These are phyloP conservation scores for Kluyveromyces wickerhamii DNA, from an alignment of 805 yeast genomes.

Conservation along the genomic window DNA sequence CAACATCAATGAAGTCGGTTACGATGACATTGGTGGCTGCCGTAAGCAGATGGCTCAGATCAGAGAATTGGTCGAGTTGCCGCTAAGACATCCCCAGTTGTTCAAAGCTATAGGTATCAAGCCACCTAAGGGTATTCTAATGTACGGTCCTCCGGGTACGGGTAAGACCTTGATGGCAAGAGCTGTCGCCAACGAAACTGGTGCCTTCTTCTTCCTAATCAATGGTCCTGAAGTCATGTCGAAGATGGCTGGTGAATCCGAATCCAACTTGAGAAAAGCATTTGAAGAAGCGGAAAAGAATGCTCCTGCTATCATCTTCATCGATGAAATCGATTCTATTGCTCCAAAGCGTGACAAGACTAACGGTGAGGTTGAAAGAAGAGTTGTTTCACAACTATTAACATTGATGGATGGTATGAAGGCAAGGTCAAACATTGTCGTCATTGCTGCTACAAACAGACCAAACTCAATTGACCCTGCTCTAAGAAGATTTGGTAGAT, in stretches of 20 bases:
- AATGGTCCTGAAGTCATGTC: slow-evolving; percentile 99
- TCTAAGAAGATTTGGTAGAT: slow-evolving; percentile 81
- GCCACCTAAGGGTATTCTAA: slow-evolving; percentile 96
- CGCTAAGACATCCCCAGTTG: slow-evolving; percentile 95
- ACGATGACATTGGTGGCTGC: slow-evolving; percentile 98
- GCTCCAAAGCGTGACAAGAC: slow-evolving; percentile 99
- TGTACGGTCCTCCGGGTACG: slow-evolving; percentile 99
- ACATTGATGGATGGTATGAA: slow-evolving; percentile 99
- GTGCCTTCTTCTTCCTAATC: slow-evolving; percentile 95
- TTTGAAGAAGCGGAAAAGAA: slow-evolving; percentile 99
- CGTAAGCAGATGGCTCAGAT: slow-evolving; percentile 99
- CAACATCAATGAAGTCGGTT: slow-evolving; percentile 93
- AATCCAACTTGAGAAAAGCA: slow-evolving; percentile 93
- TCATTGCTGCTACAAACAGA: slow-evolving; percentile 91
- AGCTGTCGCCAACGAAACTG: slow-evolving; percentile 99
- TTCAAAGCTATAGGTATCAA: slow-evolving; percentile 97
- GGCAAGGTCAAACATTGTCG: slow-evolving; percentile 97
- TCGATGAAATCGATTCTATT: slow-evolving; percentile 97
- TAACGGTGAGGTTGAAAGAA: slow-evolving; percentile 98
- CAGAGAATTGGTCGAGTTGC: slow-evolving; percentile 96
- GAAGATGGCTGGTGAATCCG: slow-evolving; percentile 99
- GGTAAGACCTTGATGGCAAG: slow-evolving; percentile 99
- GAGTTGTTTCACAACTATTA: slow-evolving; percentile 95
- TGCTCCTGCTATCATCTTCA: slow-evolving; percentile 95
- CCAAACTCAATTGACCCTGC: slow-evolving; percentile 73